Evolutionary conservation across 495 filamentous ascomycete species (phyloP).

Genomic region (Terfezia claveryi): DNA sequence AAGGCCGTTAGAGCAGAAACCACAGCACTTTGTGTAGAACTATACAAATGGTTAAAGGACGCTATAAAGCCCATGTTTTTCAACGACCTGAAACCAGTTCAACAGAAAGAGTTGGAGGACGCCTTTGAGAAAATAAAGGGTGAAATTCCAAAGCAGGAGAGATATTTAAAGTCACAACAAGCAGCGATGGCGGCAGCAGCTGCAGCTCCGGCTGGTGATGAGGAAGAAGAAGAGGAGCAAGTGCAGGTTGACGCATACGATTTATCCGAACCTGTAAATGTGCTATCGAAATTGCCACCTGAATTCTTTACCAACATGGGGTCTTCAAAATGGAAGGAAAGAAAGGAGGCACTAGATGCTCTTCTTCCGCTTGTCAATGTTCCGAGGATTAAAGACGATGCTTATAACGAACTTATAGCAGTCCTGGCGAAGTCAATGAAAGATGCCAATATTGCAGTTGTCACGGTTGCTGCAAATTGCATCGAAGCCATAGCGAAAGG

Average conservation of each 20-base stretch:
- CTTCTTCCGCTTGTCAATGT: constrained; percentile 57
- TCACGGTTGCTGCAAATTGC: constrained; percentile 82
- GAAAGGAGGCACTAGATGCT: constrained; percentile 82
- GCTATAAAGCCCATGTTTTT: constrained; percentile 98
- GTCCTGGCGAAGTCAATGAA: constrained; percentile 89
- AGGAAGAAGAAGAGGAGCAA: constrained; percentile 46
- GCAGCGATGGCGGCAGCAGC: constrained; percentile 51
- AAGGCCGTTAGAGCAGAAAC: constrained; percentile 96
- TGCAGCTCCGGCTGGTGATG: constrained; percentile 35
- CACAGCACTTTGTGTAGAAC: constrained; percentile 73
- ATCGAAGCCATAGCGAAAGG: constrained; percentile 84
- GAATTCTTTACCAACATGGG: constrained; percentile 60
- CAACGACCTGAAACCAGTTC: constrained; percentile 83
- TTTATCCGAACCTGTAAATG: constrained; percentile 73
- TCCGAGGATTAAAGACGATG: constrained; percentile 76
- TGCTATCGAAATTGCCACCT: constrained; percentile 59
- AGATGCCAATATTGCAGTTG: constrained; percentile 91
- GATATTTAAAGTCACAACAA: constrained; percentile 75
- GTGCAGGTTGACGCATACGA: constrained; percentile 66
- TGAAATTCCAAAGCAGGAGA: constrained; percentile 73
- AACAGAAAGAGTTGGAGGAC: constrained; percentile 84
- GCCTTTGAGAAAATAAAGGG: constrained; percentile 73
- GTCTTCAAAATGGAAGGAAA: constrained; percentile 94
- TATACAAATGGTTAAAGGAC: constrained; percentile 92
- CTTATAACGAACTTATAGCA: constrained; percentile 62